Evolutionary conservation across 495 filamentous ascomycete genomes (phyloP).

Genomic region (Xylaria cubensis): DNA sequence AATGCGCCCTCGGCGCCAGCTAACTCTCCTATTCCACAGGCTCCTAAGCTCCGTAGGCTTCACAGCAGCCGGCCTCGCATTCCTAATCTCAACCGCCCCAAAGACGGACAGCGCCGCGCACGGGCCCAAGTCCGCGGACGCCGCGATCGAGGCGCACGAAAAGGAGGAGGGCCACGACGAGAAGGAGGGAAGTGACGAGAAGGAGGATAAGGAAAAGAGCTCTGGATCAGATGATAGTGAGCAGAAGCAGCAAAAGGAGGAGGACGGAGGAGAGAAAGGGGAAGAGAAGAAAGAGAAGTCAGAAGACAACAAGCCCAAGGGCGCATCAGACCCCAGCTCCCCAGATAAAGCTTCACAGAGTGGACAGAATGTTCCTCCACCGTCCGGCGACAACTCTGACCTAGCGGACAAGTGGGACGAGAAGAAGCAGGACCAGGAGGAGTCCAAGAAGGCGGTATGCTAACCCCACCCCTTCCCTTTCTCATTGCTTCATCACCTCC

Average conservation of each 20-base stretch:
- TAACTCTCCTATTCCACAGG: constrained; percentile 26
- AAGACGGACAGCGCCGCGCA: not conserved
- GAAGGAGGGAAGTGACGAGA: no score
- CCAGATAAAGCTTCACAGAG: not conserved
- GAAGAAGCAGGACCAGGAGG: constrained; percentile 34
- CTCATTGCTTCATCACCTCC: not conserved
- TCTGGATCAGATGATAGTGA: not conserved
- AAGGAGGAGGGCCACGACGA: not conserved
- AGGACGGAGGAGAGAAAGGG: not conserved
- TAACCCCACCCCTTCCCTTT: no score
- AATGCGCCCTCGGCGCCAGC: not conserved
- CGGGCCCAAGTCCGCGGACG: constrained; percentile 8
- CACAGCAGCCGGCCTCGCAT: constrained; percentile 30
- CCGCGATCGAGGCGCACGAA: not conserved
- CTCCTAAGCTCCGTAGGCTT: constrained; percentile 32
- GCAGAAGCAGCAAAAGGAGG: not conserved
- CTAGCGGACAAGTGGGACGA: constrained; percentile 24
- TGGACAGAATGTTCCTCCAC: constrained; percentile 35
- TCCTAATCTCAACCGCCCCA: constrained; percentile 18
- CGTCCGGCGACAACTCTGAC: constrained; percentile 32
- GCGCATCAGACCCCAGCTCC: constrained; percentile 9
- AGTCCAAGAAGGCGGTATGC: constrained; percentile 32
- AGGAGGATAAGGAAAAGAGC: no score
- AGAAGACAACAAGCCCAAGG: constrained; percentile 24
- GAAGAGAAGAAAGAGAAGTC: not conserved